A percentile compares a stretch with the other conserved stretches of the same genome.
phyloP scores from a whole-genome alignment of 108 stramenopile species.

The Aurantiochytrium sp. region DNA sequence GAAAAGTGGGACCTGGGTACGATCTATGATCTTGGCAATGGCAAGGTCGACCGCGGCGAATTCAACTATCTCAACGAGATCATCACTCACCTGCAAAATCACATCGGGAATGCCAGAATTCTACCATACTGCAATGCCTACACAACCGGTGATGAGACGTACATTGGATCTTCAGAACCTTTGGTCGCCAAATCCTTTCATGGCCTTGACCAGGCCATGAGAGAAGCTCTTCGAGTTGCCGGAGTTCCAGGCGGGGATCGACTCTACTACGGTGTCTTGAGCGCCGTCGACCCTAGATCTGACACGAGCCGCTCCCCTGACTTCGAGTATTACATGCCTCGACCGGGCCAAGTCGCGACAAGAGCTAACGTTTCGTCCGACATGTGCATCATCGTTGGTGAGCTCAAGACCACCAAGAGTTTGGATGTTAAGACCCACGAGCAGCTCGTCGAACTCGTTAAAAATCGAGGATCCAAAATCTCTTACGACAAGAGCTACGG shows the following conservation, averaged over 20 bases:
- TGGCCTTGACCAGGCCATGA: not conserved
- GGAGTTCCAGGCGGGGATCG: not conserved
- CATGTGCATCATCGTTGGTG: not conserved
- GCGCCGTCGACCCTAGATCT: not conserved
- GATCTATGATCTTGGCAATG: not conserved
- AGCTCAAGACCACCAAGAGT: not conserved
- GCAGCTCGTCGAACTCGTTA: not conserved
- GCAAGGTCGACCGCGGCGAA: not conserved
- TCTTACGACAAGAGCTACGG: not conserved
- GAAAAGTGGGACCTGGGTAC: not conserved
- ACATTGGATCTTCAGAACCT: not conserved
- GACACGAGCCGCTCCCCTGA: not conserved
- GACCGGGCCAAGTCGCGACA: not conserved
- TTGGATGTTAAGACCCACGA: not conserved
- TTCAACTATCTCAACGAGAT: not conserved
- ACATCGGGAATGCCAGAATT: not conserved
- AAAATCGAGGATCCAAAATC: not conserved
- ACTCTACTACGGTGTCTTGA: not conserved
- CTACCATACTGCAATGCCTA: not conserved
- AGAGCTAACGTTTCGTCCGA: not conserved
- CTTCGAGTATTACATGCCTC: not conserved
- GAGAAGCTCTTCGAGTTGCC: not conserved
- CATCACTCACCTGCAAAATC: not conserved
- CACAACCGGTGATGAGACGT: not conserved
- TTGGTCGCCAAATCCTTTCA: not conserved